These are phyloP conservation scores for Quercus mongolica DNA, from an alignment of 306 rosid species.

Conservation along the genomic window DNA sequence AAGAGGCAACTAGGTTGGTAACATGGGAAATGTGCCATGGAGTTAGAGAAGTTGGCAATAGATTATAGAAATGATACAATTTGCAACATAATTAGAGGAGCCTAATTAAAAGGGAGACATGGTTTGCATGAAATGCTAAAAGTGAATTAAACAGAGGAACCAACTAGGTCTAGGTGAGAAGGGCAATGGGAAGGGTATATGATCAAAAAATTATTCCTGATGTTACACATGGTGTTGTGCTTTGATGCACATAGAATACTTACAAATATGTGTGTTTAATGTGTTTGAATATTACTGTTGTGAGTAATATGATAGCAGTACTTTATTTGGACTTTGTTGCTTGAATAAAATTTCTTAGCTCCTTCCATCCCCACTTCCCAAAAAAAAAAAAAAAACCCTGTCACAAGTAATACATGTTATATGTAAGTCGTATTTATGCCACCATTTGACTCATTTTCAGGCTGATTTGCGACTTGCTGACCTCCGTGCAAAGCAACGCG, in stretches of 20 bases:
- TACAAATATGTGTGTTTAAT: not conserved
- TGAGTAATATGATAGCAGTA: no score
- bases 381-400: not conserved
- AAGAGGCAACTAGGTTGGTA: no score
- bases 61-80: no score
- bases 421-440: slow-evolving; percentile 13
- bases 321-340: not conserved
- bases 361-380: no score
- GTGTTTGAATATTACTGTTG: not conserved
- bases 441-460: slow-evolving; percentile 41
- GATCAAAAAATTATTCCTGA: not conserved
- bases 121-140: not conserved
- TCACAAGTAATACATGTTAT: not conserved
- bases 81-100: no score
- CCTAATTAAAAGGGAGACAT: not conserved
- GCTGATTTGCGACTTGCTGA: slow-evolving; percentile 94
- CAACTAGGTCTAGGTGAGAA: not conserved
- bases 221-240: not conserved
- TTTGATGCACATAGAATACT: not conserved
- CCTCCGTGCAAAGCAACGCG: slow-evolving; percentile 87
- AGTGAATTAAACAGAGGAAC: not conserved
- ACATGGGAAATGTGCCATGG: no score
- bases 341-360: not conserved
- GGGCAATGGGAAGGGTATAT: not conserved
- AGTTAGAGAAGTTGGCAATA: no score